Evolutionary conservation across 140 eudicot genomes (phyloP).

Genomic region (Anethum foeniculum): DNA sequence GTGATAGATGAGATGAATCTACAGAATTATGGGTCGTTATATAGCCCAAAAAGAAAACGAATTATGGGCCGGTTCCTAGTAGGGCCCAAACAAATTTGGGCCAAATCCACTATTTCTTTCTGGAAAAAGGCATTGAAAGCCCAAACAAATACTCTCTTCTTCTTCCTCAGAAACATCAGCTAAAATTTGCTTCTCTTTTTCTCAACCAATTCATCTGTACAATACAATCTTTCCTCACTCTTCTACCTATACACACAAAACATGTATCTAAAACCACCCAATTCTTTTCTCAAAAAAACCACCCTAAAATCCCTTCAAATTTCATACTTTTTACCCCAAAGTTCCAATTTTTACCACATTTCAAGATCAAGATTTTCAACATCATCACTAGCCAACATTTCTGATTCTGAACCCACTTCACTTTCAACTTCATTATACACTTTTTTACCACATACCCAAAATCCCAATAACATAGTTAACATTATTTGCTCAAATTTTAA

Average conservation of each 20-base stretch:
- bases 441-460: slow-evolving; percentile 61
- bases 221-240: neutral
- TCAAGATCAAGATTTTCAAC: slow-evolving; percentile 21
- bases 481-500: slow-evolving; percentile 49
- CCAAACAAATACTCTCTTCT: neutral
- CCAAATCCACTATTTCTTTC: neutral
- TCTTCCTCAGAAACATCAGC: neutral
- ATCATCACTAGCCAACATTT: slow-evolving; percentile 23
- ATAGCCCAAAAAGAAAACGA: too few species aligned
- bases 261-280: slow-evolving; percentile 3
- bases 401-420: slow-evolving; percentile 20
- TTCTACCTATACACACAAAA: slow-evolving; percentile 5
- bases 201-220: neutral
- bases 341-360: slow-evolving; percentile 10
- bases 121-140: neutral
- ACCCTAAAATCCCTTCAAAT: neutral
- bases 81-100: neutral
- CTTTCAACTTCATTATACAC: slow-evolving; percentile 50
- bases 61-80: neutral
- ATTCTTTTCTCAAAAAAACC: neutral
- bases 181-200: neutral
- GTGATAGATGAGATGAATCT: too few species aligned
- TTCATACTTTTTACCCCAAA: slow-evolving; percentile 15
- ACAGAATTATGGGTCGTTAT: too few species aligned
- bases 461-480: slow-evolving; percentile 63